Evolutionary conservation across 306 rosid species (phyloP), one percentile per base, ranked within the genome.

Genomic region (Cicer chorassanicum): DNA sequence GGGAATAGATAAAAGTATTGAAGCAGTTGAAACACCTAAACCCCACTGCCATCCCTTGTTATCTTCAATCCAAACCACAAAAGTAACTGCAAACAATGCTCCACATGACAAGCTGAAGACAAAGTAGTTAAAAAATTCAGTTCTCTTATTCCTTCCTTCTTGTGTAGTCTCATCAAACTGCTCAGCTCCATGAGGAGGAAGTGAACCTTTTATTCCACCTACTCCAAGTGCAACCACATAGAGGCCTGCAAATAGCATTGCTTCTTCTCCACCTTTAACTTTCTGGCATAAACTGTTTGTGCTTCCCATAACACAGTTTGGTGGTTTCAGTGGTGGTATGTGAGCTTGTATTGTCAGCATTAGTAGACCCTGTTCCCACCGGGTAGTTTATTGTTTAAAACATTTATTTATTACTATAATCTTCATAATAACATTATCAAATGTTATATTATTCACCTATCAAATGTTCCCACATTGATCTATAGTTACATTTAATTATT

Each of bases 21-120:
- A 72, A 41, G 81, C 83, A 67, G 96, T 85, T 24, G 95, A 81
- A 80, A 81, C 80, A 6, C 91, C 90, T 74, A 90, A 90, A 65
- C 95, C 94, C 96, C 96, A 90, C 38, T 90, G 82, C 98, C 95
- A 89, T 9, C 96, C 98, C 78, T 85, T 85, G 80, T 90, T 93
- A 82, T 90, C 98, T 81, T 93, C 96, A 40, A 93, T 54, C 98
- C 98, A 93, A 2, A 90, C 96, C 64, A 89, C 95, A 19, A 89
- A 78, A 10, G 98, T 93, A 1, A 89, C 93, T 3, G 93, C 98
- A 64, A 89, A 64, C 44, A 92, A 85, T 60, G 87, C 96, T 7
- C 98, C 98, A 70, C 89, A 87, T 13, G 96, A 84, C 21, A 92
- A 84, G 72, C 94, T 80, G 62, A 90, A 90, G 13, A 90, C 86